Evolutionary conservation across 768 basidiomycete species (phyloP).

Genomic region (Serpula lacrymans): DNA sequence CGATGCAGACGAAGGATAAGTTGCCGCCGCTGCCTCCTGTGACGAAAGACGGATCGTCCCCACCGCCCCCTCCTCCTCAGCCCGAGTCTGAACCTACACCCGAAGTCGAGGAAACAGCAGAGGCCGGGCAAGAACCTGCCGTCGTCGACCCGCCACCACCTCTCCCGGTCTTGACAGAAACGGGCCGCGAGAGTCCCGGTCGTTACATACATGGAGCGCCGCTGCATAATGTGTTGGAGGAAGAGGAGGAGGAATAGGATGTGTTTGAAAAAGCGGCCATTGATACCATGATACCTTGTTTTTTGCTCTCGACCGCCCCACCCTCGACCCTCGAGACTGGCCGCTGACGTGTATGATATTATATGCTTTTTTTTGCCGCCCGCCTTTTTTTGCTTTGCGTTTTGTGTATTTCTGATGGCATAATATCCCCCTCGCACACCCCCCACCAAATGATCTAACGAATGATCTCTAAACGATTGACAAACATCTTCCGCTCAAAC

Average conservation of each 20-base stretch:
- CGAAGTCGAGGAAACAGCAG: slow-evolving; percentile 17
- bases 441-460: no score
- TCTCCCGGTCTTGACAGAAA: slow-evolving; percentile 37
- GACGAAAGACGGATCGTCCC: slow-evolving; percentile 1
- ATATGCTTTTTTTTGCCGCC: no score
- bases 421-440: background rate
- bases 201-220: slow-evolving; percentile 84
- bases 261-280: no score
- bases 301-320: no score
- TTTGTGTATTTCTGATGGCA: no score
- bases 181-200: slow-evolving; percentile 59
- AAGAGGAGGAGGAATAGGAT: slow-evolving; percentile 68
- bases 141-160: no score
- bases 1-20: slow-evolving; percentile 8
- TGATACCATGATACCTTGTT: no score
- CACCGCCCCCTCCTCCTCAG: slow-evolving; percentile 15
- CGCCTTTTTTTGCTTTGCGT: no score
- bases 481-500: no score
- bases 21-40: slow-evolving; percentile 6
- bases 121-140: slow-evolving; percentile 25
- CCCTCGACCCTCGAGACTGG: no score
- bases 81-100: slow-evolving; percentile 23
- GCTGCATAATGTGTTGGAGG: slow-evolving; percentile 81
- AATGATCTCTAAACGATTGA: no score
- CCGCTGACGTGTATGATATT: no score